A percentile compares a stretch with the other conserved stretches of the same genome.
phyloP scores from a whole-genome alignment of 2,329 filamentous ascomycete species.

The Daldinia sp. region DNA sequence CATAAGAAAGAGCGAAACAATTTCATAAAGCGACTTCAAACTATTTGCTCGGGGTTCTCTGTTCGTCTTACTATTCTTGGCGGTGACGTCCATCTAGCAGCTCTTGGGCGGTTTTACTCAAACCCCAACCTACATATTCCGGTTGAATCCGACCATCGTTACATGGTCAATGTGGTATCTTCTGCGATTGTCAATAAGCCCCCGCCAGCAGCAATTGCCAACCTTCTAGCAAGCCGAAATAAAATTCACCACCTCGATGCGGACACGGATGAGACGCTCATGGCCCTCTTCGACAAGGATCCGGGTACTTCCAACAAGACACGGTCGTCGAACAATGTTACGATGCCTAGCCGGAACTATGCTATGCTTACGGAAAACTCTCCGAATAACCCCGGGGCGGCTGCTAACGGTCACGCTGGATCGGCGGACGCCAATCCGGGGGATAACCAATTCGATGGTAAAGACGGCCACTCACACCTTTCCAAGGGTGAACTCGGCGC shows the following conservation, averaged over 20 bases:
- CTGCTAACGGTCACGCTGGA: constrained; percentile 32
- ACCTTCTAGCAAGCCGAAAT: constrained; percentile 89
- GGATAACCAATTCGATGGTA: constrained; percentile 51
- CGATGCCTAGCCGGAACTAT: constrained; percentile 93
- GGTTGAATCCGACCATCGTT: constrained; percentile 84
- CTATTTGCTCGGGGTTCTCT: constrained; percentile 83
- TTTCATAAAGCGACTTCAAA: constrained; percentile 82
- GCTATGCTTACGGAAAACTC: constrained; percentile 89
- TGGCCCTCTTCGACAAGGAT: constrained; percentile 91
- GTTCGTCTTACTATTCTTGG: constrained; percentile 91
- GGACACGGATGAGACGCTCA: constrained; percentile 89
- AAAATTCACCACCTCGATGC: constrained; percentile 75
- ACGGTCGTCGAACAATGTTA: constrained; percentile 78
- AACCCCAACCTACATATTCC: constrained; percentile 81
- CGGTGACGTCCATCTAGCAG: constrained; percentile 92
- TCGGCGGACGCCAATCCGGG: constrained; percentile 14
- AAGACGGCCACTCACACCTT: constrained; percentile 75
- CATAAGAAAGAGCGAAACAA: constrained; percentile 88
- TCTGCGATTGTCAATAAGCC: constrained; percentile 97
- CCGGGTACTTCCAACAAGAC: constrained; percentile 81
- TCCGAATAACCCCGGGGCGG: constrained; percentile 57
- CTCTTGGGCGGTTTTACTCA: constrained; percentile 92
- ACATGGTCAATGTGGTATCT: constrained; percentile 94
- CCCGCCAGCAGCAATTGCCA: constrained; percentile 85
- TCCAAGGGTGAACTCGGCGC: constrained; percentile 80